Evolutionary conservation across 495 filamentous ascomycete species (phyloP).

Genomic region (Collariella sp.): DNA sequence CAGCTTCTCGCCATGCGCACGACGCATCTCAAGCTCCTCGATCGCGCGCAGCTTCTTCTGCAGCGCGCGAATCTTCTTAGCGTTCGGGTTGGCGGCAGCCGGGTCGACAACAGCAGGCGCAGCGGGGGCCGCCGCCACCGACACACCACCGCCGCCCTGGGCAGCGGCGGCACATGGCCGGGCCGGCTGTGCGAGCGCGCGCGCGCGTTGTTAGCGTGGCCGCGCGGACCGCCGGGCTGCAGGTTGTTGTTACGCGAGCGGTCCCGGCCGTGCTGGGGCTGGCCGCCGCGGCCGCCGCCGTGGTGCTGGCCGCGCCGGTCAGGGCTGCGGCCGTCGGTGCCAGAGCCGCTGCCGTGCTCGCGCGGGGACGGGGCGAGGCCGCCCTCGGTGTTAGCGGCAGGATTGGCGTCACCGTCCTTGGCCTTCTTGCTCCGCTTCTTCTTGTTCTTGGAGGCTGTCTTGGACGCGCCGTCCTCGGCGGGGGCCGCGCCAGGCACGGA

Average conservation of each 20-base stretch:
- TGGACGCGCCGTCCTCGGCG: constrained; percentile 60
- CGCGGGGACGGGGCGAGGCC: constrained; percentile 37
- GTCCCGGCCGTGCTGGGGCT: constrained; percentile 37
- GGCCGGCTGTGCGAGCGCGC: constrained; percentile 25
- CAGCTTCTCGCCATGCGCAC: constrained; percentile 87
- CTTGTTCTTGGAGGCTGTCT: constrained; percentile 92
- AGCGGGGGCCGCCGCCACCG: constrained; percentile 24
- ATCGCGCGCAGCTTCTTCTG: constrained; percentile 97
- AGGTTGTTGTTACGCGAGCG: constrained; percentile 43
- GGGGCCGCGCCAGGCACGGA: constrained; percentile 68
- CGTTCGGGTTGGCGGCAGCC: constrained; percentile 43
- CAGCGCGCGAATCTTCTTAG: constrained; percentile 82
- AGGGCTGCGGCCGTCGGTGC: constrained; percentile 52
- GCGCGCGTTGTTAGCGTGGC: constrained; percentile 40
- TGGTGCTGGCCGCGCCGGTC: constrained; percentile 46
- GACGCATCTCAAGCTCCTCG: constrained; percentile 93
- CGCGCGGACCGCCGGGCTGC: constrained; percentile 16
- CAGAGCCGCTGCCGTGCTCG: constrained; percentile 30
- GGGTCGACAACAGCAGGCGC: constrained; percentile 30
- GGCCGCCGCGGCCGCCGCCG: constrained; percentile 23
- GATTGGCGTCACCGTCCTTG: constrained; percentile 54
- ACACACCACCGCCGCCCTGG: background rate
- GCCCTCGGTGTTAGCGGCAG: constrained; percentile 18
- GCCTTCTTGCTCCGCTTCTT: constrained; percentile 97
- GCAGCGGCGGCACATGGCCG: constrained; percentile 27